Evolutionary conservation across 495 filamentous ascomycete genomes (phyloP).

Genomic region (Xanthoparmelia taractica): DNA sequence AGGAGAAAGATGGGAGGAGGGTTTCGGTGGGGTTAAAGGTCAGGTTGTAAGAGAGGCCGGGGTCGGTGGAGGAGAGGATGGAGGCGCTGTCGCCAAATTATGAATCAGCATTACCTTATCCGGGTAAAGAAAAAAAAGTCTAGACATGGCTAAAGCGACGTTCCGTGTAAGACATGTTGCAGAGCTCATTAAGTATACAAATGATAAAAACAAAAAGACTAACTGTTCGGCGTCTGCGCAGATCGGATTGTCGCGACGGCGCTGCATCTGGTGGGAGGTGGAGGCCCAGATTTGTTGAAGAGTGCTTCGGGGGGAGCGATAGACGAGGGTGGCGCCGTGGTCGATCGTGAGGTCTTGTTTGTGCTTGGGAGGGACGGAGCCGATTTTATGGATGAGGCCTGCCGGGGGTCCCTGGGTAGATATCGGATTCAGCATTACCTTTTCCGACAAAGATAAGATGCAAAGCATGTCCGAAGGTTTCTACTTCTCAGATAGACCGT

Average conservation of each 20-base stretch:
- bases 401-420: constrained; percentile 80
- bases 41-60: constrained; percentile 78
- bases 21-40: constrained; percentile 73
- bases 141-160: too few species aligned
- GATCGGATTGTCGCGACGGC: constrained; percentile 75
- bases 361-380: constrained; percentile 55
- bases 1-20: constrained; percentile 52
- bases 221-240: too few species aligned
- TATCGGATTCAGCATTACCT: too few species aligned
- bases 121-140: too few species aligned
- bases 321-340: constrained; percentile 57
- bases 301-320: constrained; percentile 56
- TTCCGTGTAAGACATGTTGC: too few species aligned
- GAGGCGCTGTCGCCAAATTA: constrained; percentile 74
- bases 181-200: too few species aligned
- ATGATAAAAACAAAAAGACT: too few species aligned
- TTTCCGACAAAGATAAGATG: too few species aligned
- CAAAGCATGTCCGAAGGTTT: too few species aligned
- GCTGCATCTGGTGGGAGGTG: constrained; percentile 88
- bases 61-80: constrained; percentile 68
- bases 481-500: too few species aligned
- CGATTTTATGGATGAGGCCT: constrained; percentile 74
- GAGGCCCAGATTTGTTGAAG: constrained; percentile 85
- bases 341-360: constrained; percentile 75
- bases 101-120: constrained; percentile 74